Conservation (phyloP, 805 yeast species). For the Blastobotrys americana region DNA sequence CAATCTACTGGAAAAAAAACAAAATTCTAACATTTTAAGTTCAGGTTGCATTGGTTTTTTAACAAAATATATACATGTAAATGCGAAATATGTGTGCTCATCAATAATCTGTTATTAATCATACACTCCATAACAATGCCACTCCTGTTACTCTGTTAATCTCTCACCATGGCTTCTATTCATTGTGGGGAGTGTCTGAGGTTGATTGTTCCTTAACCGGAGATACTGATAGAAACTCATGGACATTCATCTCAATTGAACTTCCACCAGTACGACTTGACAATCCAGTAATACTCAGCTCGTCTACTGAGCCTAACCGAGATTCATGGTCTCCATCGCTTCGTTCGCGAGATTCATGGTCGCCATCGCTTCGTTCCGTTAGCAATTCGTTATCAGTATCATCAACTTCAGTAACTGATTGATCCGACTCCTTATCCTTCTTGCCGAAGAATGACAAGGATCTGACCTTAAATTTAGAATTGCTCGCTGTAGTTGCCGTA, state of each 20-base stretch:
- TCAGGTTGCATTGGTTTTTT: too few relatives aligned
- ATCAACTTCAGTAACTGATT: conserved; percentile 10
- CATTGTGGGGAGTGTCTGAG: neutral
- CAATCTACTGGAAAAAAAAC: conserved; percentile 84
- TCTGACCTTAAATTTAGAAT: conserved; percentile 20
- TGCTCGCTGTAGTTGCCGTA: conserved; percentile 2
- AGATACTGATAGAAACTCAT: conserved; percentile 1
- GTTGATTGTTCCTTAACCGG: neutral
- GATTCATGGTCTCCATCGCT: neutral
- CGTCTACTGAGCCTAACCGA: neutral
- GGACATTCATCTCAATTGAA: neutral
- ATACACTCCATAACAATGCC: too few relatives aligned
- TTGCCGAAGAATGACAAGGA: conserved; percentile 22
- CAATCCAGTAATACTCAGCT: neutral
- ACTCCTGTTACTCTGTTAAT: too few relatives aligned
- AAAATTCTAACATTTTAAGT: conserved; percentile 58
- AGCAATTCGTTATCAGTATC: conserved; percentile 3
- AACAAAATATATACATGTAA: too few relatives aligned
- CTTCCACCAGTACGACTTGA: neutral
- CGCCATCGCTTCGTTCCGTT: too few relatives aligned
- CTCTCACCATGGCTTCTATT: too few relatives aligned
- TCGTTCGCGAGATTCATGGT: neutral
- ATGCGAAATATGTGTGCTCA: too few relatives aligned
- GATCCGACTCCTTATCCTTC: conserved; percentile 10
- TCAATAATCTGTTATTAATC: too few relatives aligned